phyloP scores from a whole-genome alignment of 2,329 filamentous ascomycete genomes.

The Neonectria hederae region DNA sequence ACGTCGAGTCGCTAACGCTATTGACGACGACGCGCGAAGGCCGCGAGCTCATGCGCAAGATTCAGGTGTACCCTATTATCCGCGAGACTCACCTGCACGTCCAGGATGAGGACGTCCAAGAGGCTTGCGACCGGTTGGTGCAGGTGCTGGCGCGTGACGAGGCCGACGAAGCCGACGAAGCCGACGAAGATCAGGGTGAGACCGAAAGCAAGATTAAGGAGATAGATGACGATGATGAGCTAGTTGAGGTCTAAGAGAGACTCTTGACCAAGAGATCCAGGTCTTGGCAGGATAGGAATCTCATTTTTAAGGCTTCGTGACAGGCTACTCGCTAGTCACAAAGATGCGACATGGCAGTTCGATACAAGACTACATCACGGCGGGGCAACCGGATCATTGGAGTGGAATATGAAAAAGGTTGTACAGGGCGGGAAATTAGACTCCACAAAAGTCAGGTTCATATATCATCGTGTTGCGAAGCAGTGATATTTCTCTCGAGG shows the following conservation, averaged over 20 bases:
- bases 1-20: conserved; percentile 87
- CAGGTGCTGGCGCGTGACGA: conserved; percentile 89
- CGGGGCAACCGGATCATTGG: background rate
- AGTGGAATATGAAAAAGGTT: background rate
- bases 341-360: background rate
- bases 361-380: background rate
- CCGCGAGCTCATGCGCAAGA: conserved; percentile 75
- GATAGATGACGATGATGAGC: conserved; percentile 62
- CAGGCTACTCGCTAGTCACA: background rate
- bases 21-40: conserved; percentile 81
- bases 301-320: background rate
- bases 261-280: background rate
- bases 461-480: conserved; percentile 3
- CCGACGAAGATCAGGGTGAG: conserved; percentile 48
- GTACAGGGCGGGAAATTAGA: background rate
- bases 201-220: conserved; percentile 54
- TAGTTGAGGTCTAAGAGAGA: conserved; percentile 60
- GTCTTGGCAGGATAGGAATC: background rate
- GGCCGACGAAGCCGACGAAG: conserved; percentile 56
- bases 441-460: conserved; percentile 5
- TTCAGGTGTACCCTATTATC: conserved; percentile 90
- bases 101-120: conserved; percentile 80
- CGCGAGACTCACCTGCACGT: conserved; percentile 85
- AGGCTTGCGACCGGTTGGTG: conserved; percentile 88
- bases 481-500: background rate